phyloP scores from a whole-genome alignment of 2,329 filamentous ascomycete genomes.

The Cercospora berteroae region DNA sequence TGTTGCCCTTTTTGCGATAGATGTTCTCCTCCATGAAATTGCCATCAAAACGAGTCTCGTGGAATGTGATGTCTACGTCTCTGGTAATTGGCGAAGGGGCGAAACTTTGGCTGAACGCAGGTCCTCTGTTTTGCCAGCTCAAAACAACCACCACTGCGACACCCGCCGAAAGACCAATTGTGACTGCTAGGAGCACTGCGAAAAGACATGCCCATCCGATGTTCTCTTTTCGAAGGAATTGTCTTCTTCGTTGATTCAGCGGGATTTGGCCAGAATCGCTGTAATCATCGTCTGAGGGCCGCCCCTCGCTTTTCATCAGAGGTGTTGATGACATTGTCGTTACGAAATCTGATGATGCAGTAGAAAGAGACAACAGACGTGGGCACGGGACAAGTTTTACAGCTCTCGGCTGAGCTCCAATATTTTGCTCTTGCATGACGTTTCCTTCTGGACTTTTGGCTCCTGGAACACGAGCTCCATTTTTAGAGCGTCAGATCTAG shows the following conservation, averaged over 20 bases:
- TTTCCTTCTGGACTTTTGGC: conserved; percentile 2
- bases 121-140: conserved; percentile 9
- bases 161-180: conserved; percentile 22
- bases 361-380: background rate
- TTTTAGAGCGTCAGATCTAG: conserved; percentile 7
- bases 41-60: conserved; percentile 51
- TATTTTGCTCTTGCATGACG: background rate
- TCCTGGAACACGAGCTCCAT: conserved; percentile 4
- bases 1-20: conserved; percentile 49
- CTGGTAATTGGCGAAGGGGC: conserved; percentile 21
- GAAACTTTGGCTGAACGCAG: background rate
- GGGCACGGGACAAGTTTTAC: background rate
- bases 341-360: background rate
- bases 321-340: conserved; percentile 16
- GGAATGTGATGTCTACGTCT: conserved; percentile 24
- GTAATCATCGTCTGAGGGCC: conserved; percentile 17
- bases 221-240: conserved; percentile 16
- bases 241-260: background rate
- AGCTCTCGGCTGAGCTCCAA: background rate
- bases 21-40: conserved; percentile 55
- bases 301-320: conserved; percentile 14
- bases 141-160: conserved; percentile 16
- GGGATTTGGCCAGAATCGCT: conserved; percentile 18
- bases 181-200: conserved; percentile 17
- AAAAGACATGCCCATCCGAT: conserved; percentile 19